Evolutionary conservation across 352 stramenopile genomes (phyloP), one percentile per base, ranked within the genome.

Genomic region (Phytophthora pinifolia): DNA sequence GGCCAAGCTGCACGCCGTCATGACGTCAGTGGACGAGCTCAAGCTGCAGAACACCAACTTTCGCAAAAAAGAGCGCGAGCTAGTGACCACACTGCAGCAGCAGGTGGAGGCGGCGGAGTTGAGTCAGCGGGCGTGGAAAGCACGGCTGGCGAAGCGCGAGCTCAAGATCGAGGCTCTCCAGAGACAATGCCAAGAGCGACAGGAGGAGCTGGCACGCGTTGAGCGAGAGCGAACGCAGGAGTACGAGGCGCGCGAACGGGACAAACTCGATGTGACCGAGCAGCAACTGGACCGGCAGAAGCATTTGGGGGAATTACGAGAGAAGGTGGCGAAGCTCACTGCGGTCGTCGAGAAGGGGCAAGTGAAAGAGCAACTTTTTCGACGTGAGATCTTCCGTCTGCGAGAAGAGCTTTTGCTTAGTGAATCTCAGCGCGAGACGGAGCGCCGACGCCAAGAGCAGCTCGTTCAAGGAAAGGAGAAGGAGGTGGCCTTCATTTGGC

Each of bases 401-500:
- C 73, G 79, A 7, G 76, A 88, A 64, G 76, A 81, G 50, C 46
- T 89, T 25, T 34, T 88, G 31, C 46, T 84, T 14, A 87, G 79
- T 54, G 75, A 89, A 54, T 74, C 68, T 3, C 75, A 80, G 30
- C 70, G 79, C 9, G 64, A 79, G 42, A 83, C 72, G 0, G 74
- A 88, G 20, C 62, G 72, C 14, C 64, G 74, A 8, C 75, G 79
- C 6, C 58, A 77, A 17, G 66, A 79, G 18, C 70, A 89, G 41
- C 53, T 81, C 6, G 33, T 80, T 9, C 61, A 73, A 45, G 75
- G 72, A 20, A 83, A 85, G 46, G 72, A 85, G 29, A 85, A 81
- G 38, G 74, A 89, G 18, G 68, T 87, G 37, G 65, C 65, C n/a
- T 85, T 84, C 51, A 72, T 89, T 53, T 89, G 79, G 79, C 70